phyloP scores from a whole-genome alignment of 2,329 filamentous ascomycete genomes.

The Phoma sp. region DNA sequence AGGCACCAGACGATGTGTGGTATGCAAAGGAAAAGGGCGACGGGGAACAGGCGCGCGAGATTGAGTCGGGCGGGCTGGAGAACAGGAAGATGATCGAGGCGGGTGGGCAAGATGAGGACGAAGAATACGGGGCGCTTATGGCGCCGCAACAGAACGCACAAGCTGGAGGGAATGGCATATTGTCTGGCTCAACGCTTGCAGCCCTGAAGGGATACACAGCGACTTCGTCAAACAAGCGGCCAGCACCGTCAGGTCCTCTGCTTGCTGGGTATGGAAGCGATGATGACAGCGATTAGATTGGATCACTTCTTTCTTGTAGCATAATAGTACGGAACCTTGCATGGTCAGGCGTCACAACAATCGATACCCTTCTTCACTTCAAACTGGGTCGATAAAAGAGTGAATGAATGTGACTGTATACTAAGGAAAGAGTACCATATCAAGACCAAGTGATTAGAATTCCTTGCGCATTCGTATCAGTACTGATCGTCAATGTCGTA shows the following conservation, averaged over 20 bases:
- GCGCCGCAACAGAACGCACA: conserved; percentile 33
- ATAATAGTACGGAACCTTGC: conserved; percentile 2
- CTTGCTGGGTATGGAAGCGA: conserved; percentile 91
- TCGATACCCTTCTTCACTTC: conserved; percentile 20
- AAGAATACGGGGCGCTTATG: conserved; percentile 15
- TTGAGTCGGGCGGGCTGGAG: conserved; percentile 63
- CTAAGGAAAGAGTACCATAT: neutral
- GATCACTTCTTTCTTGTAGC: conserved; percentile 2
- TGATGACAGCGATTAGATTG: conserved; percentile 69
- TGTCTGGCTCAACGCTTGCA: conserved; percentile 81
- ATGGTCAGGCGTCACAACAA: conserved; percentile 17
- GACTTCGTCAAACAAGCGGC: conserved; percentile 55
- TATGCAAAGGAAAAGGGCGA: conserved; percentile 79
- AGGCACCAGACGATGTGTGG: conserved; percentile 93
- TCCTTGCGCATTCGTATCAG: neutral
- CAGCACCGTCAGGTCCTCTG: conserved; percentile 62
- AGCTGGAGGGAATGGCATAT: conserved; percentile 65
- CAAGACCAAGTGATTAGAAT: neutral
- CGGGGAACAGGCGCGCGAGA: conserved; percentile 68
- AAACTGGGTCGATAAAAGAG: neutral
- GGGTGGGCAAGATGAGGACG: conserved; percentile 39
- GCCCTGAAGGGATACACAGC: conserved; percentile 67
- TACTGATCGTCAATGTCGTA: neutral
- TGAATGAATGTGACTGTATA: neutral
- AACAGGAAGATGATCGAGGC: conserved; percentile 56